Conservation (phyloP, 1,284 basidiomycete genomes). For the Rhodotorula glutinis region DNA sequence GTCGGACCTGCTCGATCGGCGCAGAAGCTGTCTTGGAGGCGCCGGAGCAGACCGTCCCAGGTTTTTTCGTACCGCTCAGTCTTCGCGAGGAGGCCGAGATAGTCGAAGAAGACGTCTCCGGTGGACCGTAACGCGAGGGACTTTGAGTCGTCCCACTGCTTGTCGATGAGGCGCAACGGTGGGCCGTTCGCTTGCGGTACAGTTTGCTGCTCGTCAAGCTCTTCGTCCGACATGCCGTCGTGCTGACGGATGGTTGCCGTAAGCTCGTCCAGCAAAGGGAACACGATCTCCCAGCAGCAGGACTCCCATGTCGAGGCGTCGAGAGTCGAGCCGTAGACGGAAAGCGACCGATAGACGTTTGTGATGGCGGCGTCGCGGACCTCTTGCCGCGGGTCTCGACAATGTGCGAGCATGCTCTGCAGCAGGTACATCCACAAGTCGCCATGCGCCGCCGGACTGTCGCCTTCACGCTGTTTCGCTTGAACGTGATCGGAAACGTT, state of each 20-base stretch:
- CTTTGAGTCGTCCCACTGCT: conserved; percentile 79
- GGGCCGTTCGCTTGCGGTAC: conserved; percentile 35
- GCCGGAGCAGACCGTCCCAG: conserved; percentile 68
- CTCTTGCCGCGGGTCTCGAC: conserved; percentile 76
- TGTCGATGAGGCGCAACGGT: conserved; percentile 37
- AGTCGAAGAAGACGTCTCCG: conserved; percentile 77
- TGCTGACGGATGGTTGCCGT: conserved; percentile 18
- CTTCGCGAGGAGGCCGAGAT: conserved; percentile 69
- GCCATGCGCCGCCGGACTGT: conserved; percentile 54
- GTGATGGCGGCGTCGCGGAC: conserved; percentile 91
- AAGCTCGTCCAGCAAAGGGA: conserved; percentile 79
- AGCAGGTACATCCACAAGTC: conserved; percentile 88
- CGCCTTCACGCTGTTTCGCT: conserved; percentile 63
- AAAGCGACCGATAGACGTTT: conserved; percentile 88
- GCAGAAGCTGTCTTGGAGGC: conserved; percentile 66
- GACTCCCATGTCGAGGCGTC: conserved; percentile 78
- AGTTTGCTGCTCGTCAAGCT: conserved; percentile 11
- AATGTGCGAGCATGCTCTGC: conserved; percentile 74
- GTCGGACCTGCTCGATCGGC: conserved; percentile 66
- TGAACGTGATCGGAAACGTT: conserved; percentile 79
- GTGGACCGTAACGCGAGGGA: conserved; percentile 79
- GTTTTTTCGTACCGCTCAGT: conserved; percentile 66
- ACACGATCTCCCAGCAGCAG: conserved; percentile 81
- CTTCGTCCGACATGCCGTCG: neutral
- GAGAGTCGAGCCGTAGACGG: conserved; percentile 82